phyloP scores from a whole-genome alignment of 306 rosid species.

The Glycine latifolia region DNA sequence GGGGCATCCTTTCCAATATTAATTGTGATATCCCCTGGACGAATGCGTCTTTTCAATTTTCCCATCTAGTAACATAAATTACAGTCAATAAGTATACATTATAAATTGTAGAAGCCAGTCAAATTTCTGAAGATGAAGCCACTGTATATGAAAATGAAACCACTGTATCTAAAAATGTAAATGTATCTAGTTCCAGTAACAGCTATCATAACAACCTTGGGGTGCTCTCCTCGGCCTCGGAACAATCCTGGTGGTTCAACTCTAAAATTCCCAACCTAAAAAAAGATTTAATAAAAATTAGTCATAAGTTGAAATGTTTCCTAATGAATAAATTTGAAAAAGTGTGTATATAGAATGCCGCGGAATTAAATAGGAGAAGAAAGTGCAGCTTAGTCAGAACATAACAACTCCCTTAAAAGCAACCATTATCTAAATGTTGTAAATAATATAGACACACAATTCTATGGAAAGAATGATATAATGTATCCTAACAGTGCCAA shows the following conservation, averaged over 20 bases:
- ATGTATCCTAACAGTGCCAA: conserved; percentile 19
- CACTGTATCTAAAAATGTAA: conserved; percentile 37
- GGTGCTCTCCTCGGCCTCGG: conserved; percentile 99
- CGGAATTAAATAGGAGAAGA: conserved; percentile 23
- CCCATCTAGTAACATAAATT: conserved; percentile 77
- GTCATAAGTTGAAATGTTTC: conserved; percentile 19
- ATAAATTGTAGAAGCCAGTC: conserved; percentile 26
- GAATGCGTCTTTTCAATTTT: conserved; percentile 82
- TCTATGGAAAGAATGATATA: conserved; percentile 24
- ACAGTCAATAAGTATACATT: conserved; percentile 34
- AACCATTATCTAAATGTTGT: conserved; percentile 19
- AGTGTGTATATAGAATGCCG: neutral
- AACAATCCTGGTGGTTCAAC: conserved; percentile 99
- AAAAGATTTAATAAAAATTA: conserved; percentile 39
- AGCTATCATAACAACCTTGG: conserved; percentile 70
- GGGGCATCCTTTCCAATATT: conserved; percentile 91
- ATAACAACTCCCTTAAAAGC: conserved; percentile 30
- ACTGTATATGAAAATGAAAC: conserved; percentile 4
- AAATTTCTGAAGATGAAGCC: conserved; percentile 23
- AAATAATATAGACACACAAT: neutral
- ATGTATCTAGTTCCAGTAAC: conserved; percentile 25
- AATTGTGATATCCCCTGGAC: conserved; percentile 82
- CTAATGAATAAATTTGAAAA: conserved; percentile 24
- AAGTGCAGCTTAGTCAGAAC: conserved; percentile 30
- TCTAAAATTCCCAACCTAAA: conserved; percentile 97